A percentile compares a stretch with the other conserved stretches of the same genome.
Conservation (phyloP, 1,284 basidiomycete genomes). For the Psilocybe mexicana region DNA sequence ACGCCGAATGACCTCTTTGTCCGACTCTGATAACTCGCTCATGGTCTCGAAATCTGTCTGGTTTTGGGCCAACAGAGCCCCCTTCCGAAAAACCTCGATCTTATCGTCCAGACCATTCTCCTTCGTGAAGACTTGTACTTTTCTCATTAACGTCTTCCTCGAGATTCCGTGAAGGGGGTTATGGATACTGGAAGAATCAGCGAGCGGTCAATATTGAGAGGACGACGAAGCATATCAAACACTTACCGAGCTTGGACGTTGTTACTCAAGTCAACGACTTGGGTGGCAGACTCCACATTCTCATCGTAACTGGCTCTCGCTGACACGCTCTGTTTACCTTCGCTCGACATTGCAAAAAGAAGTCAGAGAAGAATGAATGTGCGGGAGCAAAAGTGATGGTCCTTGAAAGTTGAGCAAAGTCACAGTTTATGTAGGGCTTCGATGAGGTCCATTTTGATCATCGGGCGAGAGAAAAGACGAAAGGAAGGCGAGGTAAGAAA, state of each 20-base stretch:
- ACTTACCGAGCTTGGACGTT: conserved; percentile 43
- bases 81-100: conserved; percentile 47
- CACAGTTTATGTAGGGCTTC: conserved; percentile 24
- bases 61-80: conserved; percentile 61
- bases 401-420: conserved; percentile 1
- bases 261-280: conserved; percentile 32
- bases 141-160: conserved; percentile 39
- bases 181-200: conserved; percentile 41
- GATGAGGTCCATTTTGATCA: conserved; percentile 1
- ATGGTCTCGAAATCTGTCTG: conserved; percentile 52
- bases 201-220: background rate
- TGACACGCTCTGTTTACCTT: conserved; percentile 17
- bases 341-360: conserved; percentile 21
- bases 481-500: background rate
- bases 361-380: conserved; percentile 13
- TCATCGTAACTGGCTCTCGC: conserved; percentile 23
- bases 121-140: conserved; percentile 47
- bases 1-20: conserved; percentile 45
- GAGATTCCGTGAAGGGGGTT: conserved; percentile 55
- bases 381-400: conserved; percentile 19
- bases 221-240: conserved; percentile 4
- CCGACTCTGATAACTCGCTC: conserved; percentile 50
- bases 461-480: background rate
- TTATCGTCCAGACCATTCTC: conserved; percentile 50
- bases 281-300: conserved; percentile 12